Evolutionary conservation across 257 asterid species (phyloP).

Genomic region (Mentha longifolia): DNA sequence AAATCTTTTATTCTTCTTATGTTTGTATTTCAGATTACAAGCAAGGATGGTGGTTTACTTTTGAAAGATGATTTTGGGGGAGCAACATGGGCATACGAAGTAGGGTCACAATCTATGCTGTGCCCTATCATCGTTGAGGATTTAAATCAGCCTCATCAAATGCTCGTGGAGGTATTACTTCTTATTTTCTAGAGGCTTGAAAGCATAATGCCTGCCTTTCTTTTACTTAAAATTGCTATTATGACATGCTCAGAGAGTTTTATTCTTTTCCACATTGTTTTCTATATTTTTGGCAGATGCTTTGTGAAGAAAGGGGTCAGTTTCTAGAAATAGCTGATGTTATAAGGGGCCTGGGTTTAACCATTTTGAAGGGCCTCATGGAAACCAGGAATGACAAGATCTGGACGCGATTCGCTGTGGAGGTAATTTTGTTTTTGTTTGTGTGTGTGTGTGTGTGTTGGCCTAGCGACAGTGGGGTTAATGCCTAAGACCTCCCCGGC

Average conservation of each 20-base stretch:
- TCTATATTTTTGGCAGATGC: constrained; percentile 58
- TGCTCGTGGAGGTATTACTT: constrained; percentile 83
- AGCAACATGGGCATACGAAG: constrained; percentile 98
- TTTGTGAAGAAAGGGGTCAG: constrained; percentile 87
- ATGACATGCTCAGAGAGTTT: constrained; percentile 4
- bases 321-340: constrained; percentile 91
- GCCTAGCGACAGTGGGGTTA: no score
- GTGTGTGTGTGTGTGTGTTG: no score
- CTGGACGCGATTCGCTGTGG: constrained; percentile 89
- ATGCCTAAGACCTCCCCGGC: no score
- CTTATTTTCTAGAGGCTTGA: constrained; percentile 1
- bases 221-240: background rate
- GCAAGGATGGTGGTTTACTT: constrained; percentile 75
- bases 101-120: constrained; percentile 79
- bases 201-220: background rate
- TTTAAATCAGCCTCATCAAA: constrained; percentile 87
- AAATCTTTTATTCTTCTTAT: background rate
- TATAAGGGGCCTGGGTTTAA: constrained; percentile 83
- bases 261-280: constrained; percentile 3
- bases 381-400: constrained; percentile 82
- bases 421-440: constrained; percentile 47
- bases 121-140: constrained; percentile 95
- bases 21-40: constrained; percentile 54
- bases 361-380: constrained; percentile 91
- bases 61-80: constrained; percentile 81